phyloP scores from a whole-genome alignment of 805 yeast genomes.

The Candida lessepsii region DNA sequence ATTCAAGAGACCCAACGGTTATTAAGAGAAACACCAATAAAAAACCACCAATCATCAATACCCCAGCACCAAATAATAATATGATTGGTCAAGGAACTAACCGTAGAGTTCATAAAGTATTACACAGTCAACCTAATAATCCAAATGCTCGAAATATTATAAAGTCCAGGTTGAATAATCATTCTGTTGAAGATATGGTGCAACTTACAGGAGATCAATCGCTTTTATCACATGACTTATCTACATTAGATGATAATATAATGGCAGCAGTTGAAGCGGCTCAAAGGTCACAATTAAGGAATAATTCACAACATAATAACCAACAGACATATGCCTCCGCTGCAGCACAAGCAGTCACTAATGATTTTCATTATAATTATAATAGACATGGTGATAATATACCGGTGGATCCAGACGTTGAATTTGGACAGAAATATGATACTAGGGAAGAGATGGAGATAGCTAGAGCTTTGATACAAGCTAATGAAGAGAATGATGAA shows the following conservation, averaged over 20 bases:
- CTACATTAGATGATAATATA: slow-evolving; percentile 45
- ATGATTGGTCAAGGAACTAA: background rate
- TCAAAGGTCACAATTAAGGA: slow-evolving; percentile 34
- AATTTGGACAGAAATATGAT: slow-evolving; percentile 35
- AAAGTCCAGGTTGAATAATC: slow-evolving; percentile 17
- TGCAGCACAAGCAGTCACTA: slow-evolving; percentile 8
- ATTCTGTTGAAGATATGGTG: slow-evolving; percentile 32
- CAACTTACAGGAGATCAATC: slow-evolving; percentile 26
- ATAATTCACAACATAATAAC: slow-evolving; percentile 1
- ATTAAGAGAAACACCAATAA: slow-evolving; percentile 14
- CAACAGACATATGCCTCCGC: slow-evolving; percentile 13
- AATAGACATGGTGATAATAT: slow-evolving; percentile 25
- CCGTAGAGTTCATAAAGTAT: slow-evolving; percentile 17
- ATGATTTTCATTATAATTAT: slow-evolving; percentile 11
- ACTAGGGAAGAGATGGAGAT: slow-evolving; percentile 56
- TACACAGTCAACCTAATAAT: slow-evolving; percentile 20
- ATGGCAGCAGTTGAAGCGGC: slow-evolving; percentile 64
- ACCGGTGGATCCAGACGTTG: slow-evolving; percentile 61
- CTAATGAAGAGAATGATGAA: slow-evolving; percentile 35
- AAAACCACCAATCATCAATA: background rate
- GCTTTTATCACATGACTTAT: slow-evolving; percentile 40
- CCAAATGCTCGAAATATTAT: slow-evolving; percentile 23
- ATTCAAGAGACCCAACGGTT: slow-evolving; percentile 19
- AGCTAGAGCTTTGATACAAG: slow-evolving; percentile 64
- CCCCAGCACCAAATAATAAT: slow-evolving; percentile 2